Evolutionary conservation across 805 yeast species (phyloP).

Genomic region (Naumovozyma castellii): DNA sequence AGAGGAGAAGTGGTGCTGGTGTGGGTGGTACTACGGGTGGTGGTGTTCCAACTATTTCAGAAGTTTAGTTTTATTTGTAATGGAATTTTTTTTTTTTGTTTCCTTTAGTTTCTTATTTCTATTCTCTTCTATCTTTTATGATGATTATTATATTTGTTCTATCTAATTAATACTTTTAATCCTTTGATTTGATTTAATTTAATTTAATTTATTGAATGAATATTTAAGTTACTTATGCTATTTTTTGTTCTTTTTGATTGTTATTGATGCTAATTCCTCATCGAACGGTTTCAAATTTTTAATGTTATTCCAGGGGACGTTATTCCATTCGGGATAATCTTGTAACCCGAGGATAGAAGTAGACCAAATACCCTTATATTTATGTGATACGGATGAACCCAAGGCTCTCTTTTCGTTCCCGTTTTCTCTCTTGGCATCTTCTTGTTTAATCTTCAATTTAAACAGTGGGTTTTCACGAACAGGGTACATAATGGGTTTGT

Average conservation of each 20-base stretch:
- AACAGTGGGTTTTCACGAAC: slow-evolving; percentile 27
- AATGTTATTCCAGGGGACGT: slow-evolving; percentile 19
- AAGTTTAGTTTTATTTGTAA: slow-evolving; percentile 47
- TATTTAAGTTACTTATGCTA: not conserved
- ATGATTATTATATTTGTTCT: too few relatives aligned
- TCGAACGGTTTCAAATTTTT: slow-evolving; percentile 24
- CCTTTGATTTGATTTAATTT: too few relatives aligned
- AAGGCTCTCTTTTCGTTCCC: not conserved
- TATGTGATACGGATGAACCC: not conserved
- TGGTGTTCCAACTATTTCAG: slow-evolving; percentile 84
- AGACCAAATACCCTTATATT: slow-evolving; percentile 27
- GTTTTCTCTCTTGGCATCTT: not conserved
- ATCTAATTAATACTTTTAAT: too few relatives aligned
- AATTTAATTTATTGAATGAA: slow-evolving; percentile 1
- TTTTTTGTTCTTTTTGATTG: not conserved
- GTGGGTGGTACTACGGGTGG: slow-evolving; percentile 2
- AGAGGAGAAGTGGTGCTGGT: slow-evolving; percentile 20
- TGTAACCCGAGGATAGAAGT: slow-evolving; percentile 26
- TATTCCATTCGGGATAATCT: slow-evolving; percentile 25
- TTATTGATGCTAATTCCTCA: slow-evolving; percentile 1
- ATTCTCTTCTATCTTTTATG: not conserved
- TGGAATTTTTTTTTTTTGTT: slow-evolving; percentile 1
- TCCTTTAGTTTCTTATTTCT: not conserved
- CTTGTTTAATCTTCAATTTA: slow-evolving; percentile 2
- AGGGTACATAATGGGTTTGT: slow-evolving; percentile 27